Base-by-base conservation (phyloP, 805 yeast species). In the Debaryomyces prosopidis region DNA sequence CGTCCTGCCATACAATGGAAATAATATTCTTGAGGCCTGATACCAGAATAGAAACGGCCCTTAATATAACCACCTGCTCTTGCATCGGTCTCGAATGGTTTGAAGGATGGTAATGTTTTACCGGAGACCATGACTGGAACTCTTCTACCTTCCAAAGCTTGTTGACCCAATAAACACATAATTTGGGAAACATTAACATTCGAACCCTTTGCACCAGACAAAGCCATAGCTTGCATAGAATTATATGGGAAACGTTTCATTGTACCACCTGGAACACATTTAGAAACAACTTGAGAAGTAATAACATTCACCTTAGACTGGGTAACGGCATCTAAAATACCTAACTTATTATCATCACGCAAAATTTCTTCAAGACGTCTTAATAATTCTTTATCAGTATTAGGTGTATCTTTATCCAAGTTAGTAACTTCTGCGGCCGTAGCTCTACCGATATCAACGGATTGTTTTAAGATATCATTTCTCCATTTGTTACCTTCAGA, bases 1-100 rank as follows among this genome's bases (percentile, higher is more conserved):
- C 99, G 87, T 72, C 99, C 99, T 45, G 99, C 99, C 99, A 94
- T 94, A 77, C 98, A 94, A 74, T 94, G 99, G 94, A 95, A 94
- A 66, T 91, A 94, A 71, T 95, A 94, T 69, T 94, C 99, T 71
- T 94, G 99, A 4, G 99, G 99, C 66, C 89, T 83, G 56, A 94
- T 87, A 68, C 99, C 99, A 34, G 97, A 89, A 67, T 89, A 95
- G 83, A 94, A 94, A 58, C 99, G 87, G 50, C 95, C 92, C 66
- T 92, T 88, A 63, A 94, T 89, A 66, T 89, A 94, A 45, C 99
- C 99, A 77, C 99, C 99, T 19, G 99, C 97, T 66, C 95, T 81
- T 1, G 97, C 96, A 66, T 89, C 92, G 12, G 99, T 94, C 64
- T 95, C 99, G 62, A 81, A 92, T 1, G 99, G 92, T 68, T 88